Evolutionary conservation across 768 basidiomycete genomes (phyloP).

Genomic region (Tulasnella sp.): DNA sequence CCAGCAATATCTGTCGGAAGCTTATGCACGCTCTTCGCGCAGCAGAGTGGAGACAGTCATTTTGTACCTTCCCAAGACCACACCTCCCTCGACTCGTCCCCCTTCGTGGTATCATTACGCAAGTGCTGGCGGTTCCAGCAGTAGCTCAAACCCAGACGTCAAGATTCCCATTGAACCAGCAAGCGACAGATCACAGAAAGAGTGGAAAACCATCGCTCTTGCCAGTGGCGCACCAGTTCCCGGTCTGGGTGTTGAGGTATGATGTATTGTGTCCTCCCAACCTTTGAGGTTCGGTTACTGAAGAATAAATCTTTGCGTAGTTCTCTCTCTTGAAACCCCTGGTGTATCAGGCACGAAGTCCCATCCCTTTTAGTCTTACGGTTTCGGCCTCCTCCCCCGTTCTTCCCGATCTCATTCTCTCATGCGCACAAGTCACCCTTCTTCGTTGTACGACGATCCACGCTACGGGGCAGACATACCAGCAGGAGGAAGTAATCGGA

Average conservation of each 20-base stretch:
- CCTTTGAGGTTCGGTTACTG: background rate
- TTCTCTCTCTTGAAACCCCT: background rate
- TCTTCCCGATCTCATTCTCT: conserved; percentile 4
- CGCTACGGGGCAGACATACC: background rate
- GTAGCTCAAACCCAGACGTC: background rate
- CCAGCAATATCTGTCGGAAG: background rate
- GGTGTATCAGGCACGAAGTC: background rate
- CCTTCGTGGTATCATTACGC: background rate
- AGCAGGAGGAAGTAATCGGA: background rate
- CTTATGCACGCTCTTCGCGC: background rate
- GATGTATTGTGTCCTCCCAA: background rate
- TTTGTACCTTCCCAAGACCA: conserved; percentile 7
- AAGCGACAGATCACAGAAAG: conserved; percentile 1
- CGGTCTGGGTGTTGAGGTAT: background rate
- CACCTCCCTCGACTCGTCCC: background rate
- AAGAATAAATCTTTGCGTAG: background rate
- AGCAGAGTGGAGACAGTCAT: conserved; percentile 6
- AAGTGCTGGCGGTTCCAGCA: background rate
- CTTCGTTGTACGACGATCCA: background rate
- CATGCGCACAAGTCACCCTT: background rate
- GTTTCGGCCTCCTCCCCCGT: background rate
- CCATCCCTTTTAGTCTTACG: background rate
- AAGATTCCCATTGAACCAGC: background rate
- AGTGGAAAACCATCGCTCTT: background rate
- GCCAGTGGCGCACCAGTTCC: background rate